Evolutionary conservation across 176 grass and related monocot species (phyloP).

Genomic region (Thinopyrum elongatum): DNA sequence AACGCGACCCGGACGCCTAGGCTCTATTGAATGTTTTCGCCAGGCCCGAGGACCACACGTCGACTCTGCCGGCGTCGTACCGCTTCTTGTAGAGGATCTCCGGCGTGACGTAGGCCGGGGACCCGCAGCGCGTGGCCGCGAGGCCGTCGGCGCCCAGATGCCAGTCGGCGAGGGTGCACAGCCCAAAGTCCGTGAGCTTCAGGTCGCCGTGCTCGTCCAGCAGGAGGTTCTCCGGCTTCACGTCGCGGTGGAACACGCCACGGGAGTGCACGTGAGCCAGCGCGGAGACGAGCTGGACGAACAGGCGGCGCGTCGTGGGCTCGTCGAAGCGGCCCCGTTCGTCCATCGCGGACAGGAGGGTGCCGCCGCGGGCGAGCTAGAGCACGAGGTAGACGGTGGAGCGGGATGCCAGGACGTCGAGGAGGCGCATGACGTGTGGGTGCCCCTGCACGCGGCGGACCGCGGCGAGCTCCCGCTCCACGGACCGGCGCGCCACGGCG

Average conservation of each 20-base stretch:
- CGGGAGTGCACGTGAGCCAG: conserved; percentile 43
- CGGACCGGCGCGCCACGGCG: neutral
- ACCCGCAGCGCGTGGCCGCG: conserved; percentile 37
- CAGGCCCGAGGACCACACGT: conserved; percentile 42
- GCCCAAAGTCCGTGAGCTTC: conserved; percentile 44
- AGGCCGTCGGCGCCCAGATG: conserved; percentile 26
- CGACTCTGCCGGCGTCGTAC: conserved; percentile 34
- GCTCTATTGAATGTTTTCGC: neutral
- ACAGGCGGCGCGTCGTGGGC: conserved; percentile 21
- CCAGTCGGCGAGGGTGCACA: conserved; percentile 29
- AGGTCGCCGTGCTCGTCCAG: conserved; percentile 41
- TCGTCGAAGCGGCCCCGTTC: conserved; percentile 15
- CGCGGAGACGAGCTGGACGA: conserved; percentile 38
- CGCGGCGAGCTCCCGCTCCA: conserved; percentile 21
- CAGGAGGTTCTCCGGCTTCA: conserved; percentile 52
- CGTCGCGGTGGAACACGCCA: conserved; percentile 56
- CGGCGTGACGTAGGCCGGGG: conserved; percentile 35
- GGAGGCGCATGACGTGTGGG: conserved; percentile 28
- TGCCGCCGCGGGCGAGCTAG: conserved; percentile 41
- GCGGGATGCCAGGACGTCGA: conserved; percentile 48
- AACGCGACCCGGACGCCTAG: too few relatives aligned
- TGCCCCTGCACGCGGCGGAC: conserved; percentile 11
- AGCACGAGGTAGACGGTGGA: conserved; percentile 50
- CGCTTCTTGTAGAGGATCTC: conserved; percentile 37
- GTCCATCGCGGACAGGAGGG: conserved; percentile 21